Base-by-base conservation (phyloP, 495 filamentous ascomycete genomes). In the Hypoxylon lienhwacheense region DNA sequence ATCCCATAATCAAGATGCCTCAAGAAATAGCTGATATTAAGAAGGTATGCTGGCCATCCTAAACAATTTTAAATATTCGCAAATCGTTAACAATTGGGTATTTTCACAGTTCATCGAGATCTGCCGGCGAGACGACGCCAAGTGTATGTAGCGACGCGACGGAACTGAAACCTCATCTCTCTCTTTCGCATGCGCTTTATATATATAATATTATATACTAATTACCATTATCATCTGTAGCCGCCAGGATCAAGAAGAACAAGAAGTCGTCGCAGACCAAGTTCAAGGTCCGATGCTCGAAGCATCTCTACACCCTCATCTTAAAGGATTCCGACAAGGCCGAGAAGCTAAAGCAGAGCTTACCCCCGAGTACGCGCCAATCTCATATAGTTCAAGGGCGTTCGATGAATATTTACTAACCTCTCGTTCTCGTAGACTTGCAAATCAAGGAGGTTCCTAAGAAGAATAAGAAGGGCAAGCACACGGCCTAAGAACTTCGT, bases 71-170 rank as follows among this genome's bases (percentile, higher is more conserved):
- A 21, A 1, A 48, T 10, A 12, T n/a, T n/a, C 2, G 16, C 40
- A 19, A 16, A 22, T 32, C 6, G 29, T 68, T 78, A 57, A 77
- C 66, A 52, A 54, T 51, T 67, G 58, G 29, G 16, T 21, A 12
- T 28, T 47, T 78, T n/a, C n/a, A n/a, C n/a, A 96, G 81, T 99
- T 99, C 87, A 95, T 99, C 78, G 95, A 99, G 88, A 92, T 97
- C 81, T 96, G 89, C 87, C 85, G 91, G 77, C 88, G 93, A 69
- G 93, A 93, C 78, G 93, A 99, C 83, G 93, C 95, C 69, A 91
- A 88, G 67, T 95, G 91, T 96, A 86, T 55, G 83, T 86, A 60
- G 57, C 31, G 22, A 53, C 32, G 37, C 36, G 44, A 51, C n/a
- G 5, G 39, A 32, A 8, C 17, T 10, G 11, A 24, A 8, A 25